These are phyloP conservation scores for Sphaerulina populicola DNA, from an alignment of 2,329 filamentous ascomycete species.

Conservation along the genomic window DNA sequence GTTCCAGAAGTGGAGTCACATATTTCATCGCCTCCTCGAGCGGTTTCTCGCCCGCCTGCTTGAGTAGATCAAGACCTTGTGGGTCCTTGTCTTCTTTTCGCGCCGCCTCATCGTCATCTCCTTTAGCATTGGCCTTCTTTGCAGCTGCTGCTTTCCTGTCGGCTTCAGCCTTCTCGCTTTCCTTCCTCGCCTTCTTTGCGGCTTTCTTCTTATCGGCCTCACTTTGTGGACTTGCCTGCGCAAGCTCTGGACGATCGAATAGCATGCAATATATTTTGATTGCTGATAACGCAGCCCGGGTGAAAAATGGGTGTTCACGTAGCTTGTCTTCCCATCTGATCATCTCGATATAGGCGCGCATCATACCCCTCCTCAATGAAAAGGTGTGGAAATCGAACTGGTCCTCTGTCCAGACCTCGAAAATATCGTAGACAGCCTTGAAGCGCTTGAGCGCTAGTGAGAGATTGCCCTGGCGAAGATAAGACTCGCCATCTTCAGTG, in stretches of 20 bases:
- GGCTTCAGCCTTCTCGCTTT: slow-evolving; percentile 69
- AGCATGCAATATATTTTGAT: slow-evolving; percentile 72
- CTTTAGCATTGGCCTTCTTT: slow-evolving; percentile 46
- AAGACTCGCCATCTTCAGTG: slow-evolving; percentile 88
- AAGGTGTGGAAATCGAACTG: slow-evolving; percentile 99
- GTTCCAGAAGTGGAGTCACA: slow-evolving; percentile 69
- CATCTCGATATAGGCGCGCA: slow-evolving; percentile 92
- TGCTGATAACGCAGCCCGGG: slow-evolving; percentile 71
- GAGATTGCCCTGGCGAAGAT: slow-evolving; percentile 70
- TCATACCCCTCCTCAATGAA: slow-evolving; percentile 91
- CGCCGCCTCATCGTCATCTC: slow-evolving; percentile 44
- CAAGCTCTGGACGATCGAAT: slow-evolving; percentile 62
- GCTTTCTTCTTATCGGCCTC: slow-evolving; percentile 71
- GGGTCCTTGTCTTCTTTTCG: slow-evolving; percentile 93
- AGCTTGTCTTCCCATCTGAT: slow-evolving; percentile 89
- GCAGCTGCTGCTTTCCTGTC: slow-evolving; percentile 54
- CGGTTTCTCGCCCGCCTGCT: slow-evolving; percentile 62
- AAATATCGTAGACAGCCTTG: slow-evolving; percentile 80
- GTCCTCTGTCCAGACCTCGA: slow-evolving; percentile 95
- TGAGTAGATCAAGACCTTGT: slow-evolving; percentile 61
- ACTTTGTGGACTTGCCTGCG: slow-evolving; percentile 69
- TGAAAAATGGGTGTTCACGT: slow-evolving; percentile 88
- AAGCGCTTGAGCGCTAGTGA: slow-evolving; percentile 88
- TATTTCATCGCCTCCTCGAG: slow-evolving; percentile 83
- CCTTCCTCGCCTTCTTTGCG: slow-evolving; percentile 65